Percentiles rank a stretch among this genome's conserved stretches.
phyloP scores from a whole-genome alignment of 78 protist genomes.

The Paulinella micropora region DNA sequence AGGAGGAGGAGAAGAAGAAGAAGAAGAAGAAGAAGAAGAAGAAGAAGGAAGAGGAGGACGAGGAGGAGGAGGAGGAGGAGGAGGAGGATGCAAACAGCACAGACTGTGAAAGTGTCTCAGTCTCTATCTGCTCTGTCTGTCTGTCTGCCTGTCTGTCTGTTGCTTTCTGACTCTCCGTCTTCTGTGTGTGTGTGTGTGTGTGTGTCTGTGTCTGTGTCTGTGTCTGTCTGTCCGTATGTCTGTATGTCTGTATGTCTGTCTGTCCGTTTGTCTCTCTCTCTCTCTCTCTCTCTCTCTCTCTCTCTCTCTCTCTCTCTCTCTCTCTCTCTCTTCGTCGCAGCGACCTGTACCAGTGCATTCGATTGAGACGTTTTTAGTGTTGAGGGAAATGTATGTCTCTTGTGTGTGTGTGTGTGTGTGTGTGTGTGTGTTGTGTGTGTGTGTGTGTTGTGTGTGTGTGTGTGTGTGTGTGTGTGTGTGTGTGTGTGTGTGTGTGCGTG shows the following conservation, averaged over 20 bases:
- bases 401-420: background rate
- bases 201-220: background rate
- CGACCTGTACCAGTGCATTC: conserved; percentile 87
- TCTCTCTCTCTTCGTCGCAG: background rate
- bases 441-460: background rate
- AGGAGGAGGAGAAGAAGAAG: background rate
- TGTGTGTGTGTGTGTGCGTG: no score
- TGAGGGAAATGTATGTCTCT: background rate
- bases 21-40: background rate
- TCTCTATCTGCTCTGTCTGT: no score
- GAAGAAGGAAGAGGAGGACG: background rate
- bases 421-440: background rate
- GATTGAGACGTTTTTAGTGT: conserved; percentile 71
- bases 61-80: background rate
- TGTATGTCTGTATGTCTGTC: no score
- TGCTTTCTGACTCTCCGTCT: no score
- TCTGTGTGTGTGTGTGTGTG: no score
- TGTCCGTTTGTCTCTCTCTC: background rate
- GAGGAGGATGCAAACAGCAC: background rate
- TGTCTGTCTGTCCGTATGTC: no score
- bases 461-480: no score
- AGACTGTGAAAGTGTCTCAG: background rate
- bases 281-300: background rate
- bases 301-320: background rate
- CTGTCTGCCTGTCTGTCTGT: no score